Percentiles rank a stretch among this genome's conserved stretches.
Evolutionary conservation across 2,329 filamentous ascomycete species (phyloP).

Genomic region (Teratosphaeria zuluensis): DNA sequence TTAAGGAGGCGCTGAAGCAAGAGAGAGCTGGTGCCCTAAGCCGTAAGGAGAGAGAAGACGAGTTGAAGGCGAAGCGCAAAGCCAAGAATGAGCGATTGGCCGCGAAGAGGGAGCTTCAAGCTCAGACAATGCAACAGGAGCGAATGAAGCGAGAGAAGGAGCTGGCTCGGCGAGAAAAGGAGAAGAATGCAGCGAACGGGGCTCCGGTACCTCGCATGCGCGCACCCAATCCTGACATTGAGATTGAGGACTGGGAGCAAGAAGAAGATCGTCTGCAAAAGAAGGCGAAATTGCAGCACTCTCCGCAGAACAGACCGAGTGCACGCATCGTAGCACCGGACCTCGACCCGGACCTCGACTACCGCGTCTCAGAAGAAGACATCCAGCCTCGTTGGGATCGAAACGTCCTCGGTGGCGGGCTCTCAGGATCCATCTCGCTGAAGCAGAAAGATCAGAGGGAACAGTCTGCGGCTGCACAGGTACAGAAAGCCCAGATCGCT

Average conservation of each 20-base stretch:
- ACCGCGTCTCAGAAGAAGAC: neutral
- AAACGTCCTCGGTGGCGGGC: neutral
- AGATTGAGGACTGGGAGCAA: neutral
- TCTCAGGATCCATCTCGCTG: neutral
- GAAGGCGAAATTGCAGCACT: neutral
- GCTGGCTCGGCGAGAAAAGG: too few species aligned
- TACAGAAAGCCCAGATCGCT: neutral
- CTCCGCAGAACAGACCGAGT: neutral
- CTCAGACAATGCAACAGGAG: neutral
- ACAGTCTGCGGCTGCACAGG: neutral
- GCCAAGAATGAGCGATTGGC: neutral
- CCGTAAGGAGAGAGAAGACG: neutral
- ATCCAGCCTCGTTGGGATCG: neutral
- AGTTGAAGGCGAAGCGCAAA: neutral
- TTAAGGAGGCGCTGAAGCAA: neutral
- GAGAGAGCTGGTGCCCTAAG: neutral
- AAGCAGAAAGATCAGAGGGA: neutral
- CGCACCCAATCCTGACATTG: neutral
- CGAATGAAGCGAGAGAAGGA: neutral
- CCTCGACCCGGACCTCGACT: neutral
- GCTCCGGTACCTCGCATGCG: neutral
- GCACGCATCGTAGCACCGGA: neutral
- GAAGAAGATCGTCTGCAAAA: neutral
- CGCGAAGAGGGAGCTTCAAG: neutral
- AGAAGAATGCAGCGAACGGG: too few species aligned